Evolutionary conservation across 768 basidiomycete genomes (phyloP), one percentile per base, ranked within the genome.

Genomic region (Dendrothele bispora): DNA sequence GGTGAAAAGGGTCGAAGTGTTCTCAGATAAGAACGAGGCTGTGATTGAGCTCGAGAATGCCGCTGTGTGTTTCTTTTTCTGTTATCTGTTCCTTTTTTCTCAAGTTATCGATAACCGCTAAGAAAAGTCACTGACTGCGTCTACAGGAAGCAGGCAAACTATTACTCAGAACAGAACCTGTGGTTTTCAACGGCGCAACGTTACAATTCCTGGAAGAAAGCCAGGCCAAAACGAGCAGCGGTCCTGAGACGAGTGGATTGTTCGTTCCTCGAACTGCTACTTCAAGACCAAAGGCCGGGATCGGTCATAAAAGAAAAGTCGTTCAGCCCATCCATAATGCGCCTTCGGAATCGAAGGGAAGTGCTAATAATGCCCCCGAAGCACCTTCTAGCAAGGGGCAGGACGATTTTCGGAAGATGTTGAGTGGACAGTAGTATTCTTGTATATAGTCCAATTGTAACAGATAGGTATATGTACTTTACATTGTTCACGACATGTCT

Each of bases 71-170:
- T 24, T 39, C 20, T 8, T 4, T 34, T 43, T 41, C 25, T 30
- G 21, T 20, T 27, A 11, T 12, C 34, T 44, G 29, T 20, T 26
- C 18, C 11, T n/a, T 14, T 25, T 26, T 24, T 17, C 43, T 28
- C 44, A 10, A 30, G 42, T 26, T 29, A 18, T 22, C 12, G n/a
- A 30, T 38, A 34, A 39, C 46, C 24, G 40, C 26, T 26, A 12
- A 35, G 7, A 45, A 27, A 11, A 21, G 17, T 26, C 37, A 15
- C 38, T 32, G 32, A 14, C 30, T 8, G 7, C 20, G 30, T 10
- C 20, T 56, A 15, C 54, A 95, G 93, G 94, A 95, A 65, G 90
- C 84, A 3, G 91, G 91, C 27, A 84, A 84, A 54, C 66, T 95
- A 4, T 64, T 97, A 6, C 71, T 97, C 21, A 76, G 78, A 7